These are phyloP conservation scores for Kodamaea hsintzibuensis DNA, from an alignment of 805 yeast species.

Conservation along the genomic window DNA sequence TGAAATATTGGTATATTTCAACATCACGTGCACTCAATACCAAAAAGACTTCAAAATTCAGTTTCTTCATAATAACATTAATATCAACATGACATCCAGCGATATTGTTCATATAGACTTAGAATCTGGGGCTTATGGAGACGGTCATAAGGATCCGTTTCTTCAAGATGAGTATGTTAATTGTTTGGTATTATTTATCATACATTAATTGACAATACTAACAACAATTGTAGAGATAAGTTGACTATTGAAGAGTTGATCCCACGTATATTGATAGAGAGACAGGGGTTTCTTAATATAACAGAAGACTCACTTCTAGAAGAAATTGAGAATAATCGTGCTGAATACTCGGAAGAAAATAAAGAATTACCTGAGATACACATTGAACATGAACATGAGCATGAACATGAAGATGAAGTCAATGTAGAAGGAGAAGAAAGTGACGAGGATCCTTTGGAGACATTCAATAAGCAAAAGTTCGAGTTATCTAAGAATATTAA, in stretches of 20 bases:
- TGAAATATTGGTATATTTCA: no score
- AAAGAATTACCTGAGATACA: neutral
- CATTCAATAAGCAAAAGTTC: slow-evolving; percentile 51
- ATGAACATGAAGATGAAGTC: slow-evolving; percentile 5
- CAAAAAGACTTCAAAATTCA: neutral
- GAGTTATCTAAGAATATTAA: slow-evolving; percentile 55
- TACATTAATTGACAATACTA: neutral
- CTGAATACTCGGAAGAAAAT: neutral
- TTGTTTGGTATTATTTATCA: neutral
- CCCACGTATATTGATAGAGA: slow-evolving; percentile 57
- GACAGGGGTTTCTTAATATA: slow-evolving; percentile 58
- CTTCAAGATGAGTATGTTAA: slow-evolving; percentile 40
- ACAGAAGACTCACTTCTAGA: slow-evolving; percentile 54
- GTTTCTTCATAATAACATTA: neutral
- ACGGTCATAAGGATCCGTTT: slow-evolving; percentile 36
- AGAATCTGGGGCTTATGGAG: slow-evolving; percentile 31
- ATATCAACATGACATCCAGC: slow-evolving; percentile 3
- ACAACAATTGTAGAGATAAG: slow-evolving; percentile 32
- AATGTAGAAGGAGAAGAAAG: slow-evolving; percentile 1
- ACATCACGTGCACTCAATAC: neutral
- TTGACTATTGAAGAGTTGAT: slow-evolving; percentile 55
- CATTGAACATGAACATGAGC: slow-evolving; percentile 7
- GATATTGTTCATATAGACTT: slow-evolving; percentile 19
- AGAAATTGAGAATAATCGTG: slow-evolving; percentile 39
- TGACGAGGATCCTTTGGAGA: slow-evolving; percentile 28